Base-by-base conservation (phyloP, 371 early-diverging fungal genomes). In the Dichotomocladium elegans region DNA sequence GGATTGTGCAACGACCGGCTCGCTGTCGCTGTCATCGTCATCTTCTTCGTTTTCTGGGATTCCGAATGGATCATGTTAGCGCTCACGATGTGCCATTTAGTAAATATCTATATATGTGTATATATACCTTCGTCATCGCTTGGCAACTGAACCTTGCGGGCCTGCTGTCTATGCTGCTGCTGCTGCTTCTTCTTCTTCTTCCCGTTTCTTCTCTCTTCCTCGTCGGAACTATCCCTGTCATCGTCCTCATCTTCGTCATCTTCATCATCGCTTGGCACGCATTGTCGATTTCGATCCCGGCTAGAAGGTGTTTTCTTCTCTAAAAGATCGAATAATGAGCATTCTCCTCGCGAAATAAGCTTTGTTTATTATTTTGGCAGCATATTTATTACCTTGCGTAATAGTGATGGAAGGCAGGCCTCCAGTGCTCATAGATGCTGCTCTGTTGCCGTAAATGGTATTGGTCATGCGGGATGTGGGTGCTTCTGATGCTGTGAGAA, bases 181-280 rank as follows among this genome's bases (percentile, higher is more conserved):
- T 9, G 3, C 40, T 37, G 4, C 40, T 37, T n/a, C 40, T 37
- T n/a, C 3, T 37, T 10, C n/a, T 17, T n/a, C n/a, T n/a, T n/a
- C n/a, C n/a, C n/a, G n/a, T n/a, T n/a, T n/a, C n/a, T n/a, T 47
- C 31, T 45, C 12, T 47, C 41, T 33, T 70, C 62, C 21, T 67
- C 66, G 34, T 64, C 68, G 26, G 55, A 55, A 26, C 63, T 58
- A 10, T 47, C 58, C 8, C 47, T 34, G 3, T 55, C 55, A 8
- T 63, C 63, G 6, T 74, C 65, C 1, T 69, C 67, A 0, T 73
- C 67, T 6, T 64, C 65, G 1, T 62, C 63, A 11, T 64, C 65
- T 52, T 74, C 74, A 45, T 70, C 70, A 47, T 74, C 74, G 26
- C 74, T 74, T 5, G 74, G 70, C n/a, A 74, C 54, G 41, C 63